phyloP scores from a whole-genome alignment of 768 basidiomycete species.

The Tulasnella sp. region DNA sequence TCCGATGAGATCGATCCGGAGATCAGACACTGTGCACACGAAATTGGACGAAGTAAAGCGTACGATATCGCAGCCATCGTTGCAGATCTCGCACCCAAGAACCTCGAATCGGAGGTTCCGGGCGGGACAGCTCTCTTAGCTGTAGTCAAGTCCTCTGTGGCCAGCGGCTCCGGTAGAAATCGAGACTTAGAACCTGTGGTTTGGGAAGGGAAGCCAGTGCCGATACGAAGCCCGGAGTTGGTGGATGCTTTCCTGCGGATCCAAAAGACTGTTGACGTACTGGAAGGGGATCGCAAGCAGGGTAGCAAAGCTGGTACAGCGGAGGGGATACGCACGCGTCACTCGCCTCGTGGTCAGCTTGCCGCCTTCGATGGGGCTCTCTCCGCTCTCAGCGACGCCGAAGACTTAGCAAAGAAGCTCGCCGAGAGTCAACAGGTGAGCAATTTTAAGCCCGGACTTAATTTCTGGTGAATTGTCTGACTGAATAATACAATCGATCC shows the following conservation, averaged over 20 bases:
- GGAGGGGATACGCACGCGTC: conserved; percentile 24
- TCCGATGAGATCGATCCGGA: conserved; percentile 84
- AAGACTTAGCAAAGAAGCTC: conserved; percentile 69
- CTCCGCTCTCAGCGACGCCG: conserved; percentile 78
- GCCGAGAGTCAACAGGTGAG: conserved; percentile 75
- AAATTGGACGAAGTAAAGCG: conserved; percentile 63
- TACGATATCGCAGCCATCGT: conserved; percentile 77
- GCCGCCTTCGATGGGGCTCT: conserved; percentile 83
- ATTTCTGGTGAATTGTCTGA: conserved; percentile 14
- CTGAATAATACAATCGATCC: conserved; percentile 35
- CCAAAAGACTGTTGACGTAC: conserved; percentile 58
- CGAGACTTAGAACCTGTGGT: conserved; percentile 41
- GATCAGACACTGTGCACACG: conserved; percentile 86
- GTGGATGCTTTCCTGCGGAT: conserved; percentile 79
- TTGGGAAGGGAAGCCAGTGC: conserved; percentile 79
- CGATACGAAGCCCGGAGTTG: conserved; percentile 81
- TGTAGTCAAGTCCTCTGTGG: conserved; percentile 32
- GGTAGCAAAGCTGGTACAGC: conserved; percentile 16
- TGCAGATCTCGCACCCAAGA: conserved; percentile 45
- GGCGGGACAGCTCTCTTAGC: conserved; percentile 47
- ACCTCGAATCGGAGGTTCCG: conserved; percentile 52
- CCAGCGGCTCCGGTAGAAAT: conserved; percentile 16
- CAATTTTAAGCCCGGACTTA: background rate
- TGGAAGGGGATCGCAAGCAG: conserved; percentile 33
- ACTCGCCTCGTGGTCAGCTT: conserved; percentile 59